Evolutionary conservation across 345 rosid species (phyloP).

Genomic region (Euphorbia pulcherrima): DNA sequence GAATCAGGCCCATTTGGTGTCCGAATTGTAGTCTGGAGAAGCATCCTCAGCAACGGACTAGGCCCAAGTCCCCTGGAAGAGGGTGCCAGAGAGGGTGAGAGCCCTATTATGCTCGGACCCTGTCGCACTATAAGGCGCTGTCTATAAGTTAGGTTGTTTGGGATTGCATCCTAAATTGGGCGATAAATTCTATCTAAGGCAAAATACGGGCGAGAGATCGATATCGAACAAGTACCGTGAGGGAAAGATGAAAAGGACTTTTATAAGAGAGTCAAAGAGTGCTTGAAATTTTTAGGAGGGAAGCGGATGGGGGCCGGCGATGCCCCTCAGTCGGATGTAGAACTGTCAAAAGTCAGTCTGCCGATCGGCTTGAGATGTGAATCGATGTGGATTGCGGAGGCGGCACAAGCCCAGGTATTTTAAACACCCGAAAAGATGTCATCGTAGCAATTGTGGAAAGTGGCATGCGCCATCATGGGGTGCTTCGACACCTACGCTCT

Average conservation of each 20-base stretch:
- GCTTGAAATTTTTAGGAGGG: conserved; percentile 21
- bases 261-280: conserved; percentile 21
- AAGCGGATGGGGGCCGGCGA: conserved; percentile 21
- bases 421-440: conserved; percentile 5
- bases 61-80: background rate
- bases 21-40: no score
- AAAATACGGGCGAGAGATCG: no score
- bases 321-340: conserved; percentile 17
- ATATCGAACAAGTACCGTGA: conserved; percentile 1
- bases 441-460: background rate
- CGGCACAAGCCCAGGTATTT: background rate
- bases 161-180: no score
- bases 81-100: no score
- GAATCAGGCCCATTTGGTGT: background rate
- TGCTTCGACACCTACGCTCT: background rate
- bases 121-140: no score
- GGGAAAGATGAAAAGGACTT: conserved; percentile 25
- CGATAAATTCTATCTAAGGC: no score
- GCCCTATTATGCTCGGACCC: no score
- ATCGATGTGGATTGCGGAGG: conserved; percentile 7
- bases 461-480: background rate
- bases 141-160: no score
- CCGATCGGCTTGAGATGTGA: conserved; percentile 1
- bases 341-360: no score
- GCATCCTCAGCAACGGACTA: background rate